Conservation (phyloP, 2,329 filamentous ascomycete genomes). For the Knoxdaviesia proteae region DNA sequence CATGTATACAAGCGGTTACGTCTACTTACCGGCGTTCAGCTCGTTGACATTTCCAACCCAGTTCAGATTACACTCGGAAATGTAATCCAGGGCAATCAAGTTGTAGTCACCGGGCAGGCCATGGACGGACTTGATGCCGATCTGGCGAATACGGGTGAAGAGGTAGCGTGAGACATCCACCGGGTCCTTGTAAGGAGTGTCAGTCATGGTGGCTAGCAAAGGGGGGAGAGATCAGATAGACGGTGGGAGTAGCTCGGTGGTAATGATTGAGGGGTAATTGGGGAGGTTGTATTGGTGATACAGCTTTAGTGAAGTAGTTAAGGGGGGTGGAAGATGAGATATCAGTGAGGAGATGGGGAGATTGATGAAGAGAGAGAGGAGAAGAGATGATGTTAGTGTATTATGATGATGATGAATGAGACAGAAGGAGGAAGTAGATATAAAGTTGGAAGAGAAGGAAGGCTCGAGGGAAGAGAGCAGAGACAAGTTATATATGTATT, state of each 20-base stretch:
- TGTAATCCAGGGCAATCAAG: conserved; percentile 44
- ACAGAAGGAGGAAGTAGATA: too few species aligned
- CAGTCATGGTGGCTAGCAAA: background rate
- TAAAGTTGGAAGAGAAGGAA: too few species aligned
- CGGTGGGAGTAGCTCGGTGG: too few species aligned
- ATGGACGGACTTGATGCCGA: conserved; percentile 44
- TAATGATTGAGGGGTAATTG: background rate
- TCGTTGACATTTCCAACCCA: conserved; percentile 56
- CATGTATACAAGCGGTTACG: background rate
- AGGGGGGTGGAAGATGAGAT: background rate
- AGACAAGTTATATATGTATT: too few species aligned
- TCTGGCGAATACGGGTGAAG: conserved; percentile 40
- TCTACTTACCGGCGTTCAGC: conserved; percentile 41
- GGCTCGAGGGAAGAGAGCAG: too few species aligned
- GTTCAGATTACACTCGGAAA: conserved; percentile 33
- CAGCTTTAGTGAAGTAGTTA: background rate
- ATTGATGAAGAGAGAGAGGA: background rate
- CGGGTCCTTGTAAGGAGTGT: conserved; percentile 20
- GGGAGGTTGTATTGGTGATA: background rate
- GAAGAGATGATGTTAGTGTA: background rate
- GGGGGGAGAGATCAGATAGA: too few species aligned
- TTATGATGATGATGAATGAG: too few species aligned
- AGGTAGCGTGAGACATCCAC: conserved; percentile 47
- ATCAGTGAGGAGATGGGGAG: background rate
- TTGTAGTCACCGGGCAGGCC: conserved; percentile 59